A percentile compares a stretch with the other conserved stretches of the same genome.
phyloP scores from a whole-genome alignment of 2,329 filamentous ascomycete genomes.

The Trichoderma hamatum region DNA sequence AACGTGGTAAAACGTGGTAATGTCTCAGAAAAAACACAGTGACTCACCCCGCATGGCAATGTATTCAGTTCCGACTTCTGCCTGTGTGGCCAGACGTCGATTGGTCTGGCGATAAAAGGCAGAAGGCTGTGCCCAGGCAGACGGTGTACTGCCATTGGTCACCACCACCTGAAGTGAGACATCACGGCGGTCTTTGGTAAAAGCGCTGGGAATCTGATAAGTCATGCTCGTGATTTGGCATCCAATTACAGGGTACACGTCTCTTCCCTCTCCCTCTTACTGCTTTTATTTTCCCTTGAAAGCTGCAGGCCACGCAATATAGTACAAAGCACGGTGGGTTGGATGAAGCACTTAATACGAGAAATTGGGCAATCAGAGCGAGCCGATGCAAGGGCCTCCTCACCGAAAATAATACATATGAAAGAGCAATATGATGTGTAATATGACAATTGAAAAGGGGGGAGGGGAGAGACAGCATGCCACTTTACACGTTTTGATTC shows the following conservation, averaged over 20 bases:
- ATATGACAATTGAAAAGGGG: background rate
- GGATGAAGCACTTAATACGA: slow-evolving; percentile 2
- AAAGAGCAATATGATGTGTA: background rate
- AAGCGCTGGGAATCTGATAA: background rate
- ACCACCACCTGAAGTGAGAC: background rate
- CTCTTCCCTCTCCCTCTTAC: background rate
- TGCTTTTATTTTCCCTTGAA: background rate
- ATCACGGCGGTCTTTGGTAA: background rate
- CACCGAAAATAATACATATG: background rate
- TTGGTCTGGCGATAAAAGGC: background rate
- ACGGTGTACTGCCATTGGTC: slow-evolving; percentile 24
- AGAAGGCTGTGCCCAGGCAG: background rate
- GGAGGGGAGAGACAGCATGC: background rate
- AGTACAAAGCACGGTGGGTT: background rate
- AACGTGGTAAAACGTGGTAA: slow-evolving; percentile 2
- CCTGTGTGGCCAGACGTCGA: background rate
- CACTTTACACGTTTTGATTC: background rate
- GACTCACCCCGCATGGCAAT: background rate
- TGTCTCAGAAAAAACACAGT: background rate
- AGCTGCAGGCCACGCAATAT: background rate
- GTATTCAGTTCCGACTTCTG: slow-evolving; percentile 1
- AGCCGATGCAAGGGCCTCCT: background rate
- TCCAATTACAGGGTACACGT: background rate
- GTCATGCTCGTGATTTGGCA: background rate
- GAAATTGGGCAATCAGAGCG: background rate